Conservation (phyloP, 805 yeast species). For the Cyberlindnera veronae region DNA sequence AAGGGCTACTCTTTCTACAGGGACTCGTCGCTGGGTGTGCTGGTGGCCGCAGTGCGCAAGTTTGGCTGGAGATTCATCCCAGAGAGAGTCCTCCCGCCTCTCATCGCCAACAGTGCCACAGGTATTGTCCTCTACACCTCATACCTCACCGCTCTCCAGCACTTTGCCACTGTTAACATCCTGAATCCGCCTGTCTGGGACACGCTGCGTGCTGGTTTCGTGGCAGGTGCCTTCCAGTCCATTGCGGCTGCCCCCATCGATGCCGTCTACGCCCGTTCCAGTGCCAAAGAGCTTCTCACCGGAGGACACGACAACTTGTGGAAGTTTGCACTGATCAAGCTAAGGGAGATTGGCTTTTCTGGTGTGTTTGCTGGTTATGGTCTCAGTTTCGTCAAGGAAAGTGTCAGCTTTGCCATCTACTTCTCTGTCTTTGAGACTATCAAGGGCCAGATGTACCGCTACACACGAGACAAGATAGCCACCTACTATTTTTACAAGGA, state of each 20-base stretch:
- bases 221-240: slow-evolving; percentile 88
- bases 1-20: slow-evolving; percentile 43
- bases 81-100: slow-evolving; percentile 75
- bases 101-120: slow-evolving; percentile 83
- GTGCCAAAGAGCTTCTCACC: slow-evolving; percentile 66
- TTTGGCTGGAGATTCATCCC: slow-evolving; percentile 90
- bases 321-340: slow-evolving; percentile 67
- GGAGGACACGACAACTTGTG: slow-evolving; percentile 71
- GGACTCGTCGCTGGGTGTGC: slow-evolving; percentile 75
- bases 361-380: slow-evolving; percentile 91
- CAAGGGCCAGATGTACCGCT: slow-evolving; percentile 61
- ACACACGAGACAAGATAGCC: slow-evolving; percentile 43
- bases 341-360: slow-evolving; percentile 67
- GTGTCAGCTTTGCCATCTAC: slow-evolving; percentile 78
- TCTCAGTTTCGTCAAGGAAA: slow-evolving; percentile 75
- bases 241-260: slow-evolving; percentile 91
- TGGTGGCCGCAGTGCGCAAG: slow-evolving; percentile 62
- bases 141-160: slow-evolving; percentile 55
- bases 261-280: slow-evolving; percentile 81
- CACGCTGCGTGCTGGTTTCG: slow-evolving; percentile 71
- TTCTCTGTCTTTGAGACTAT: slow-evolving; percentile 77
- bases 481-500: slow-evolving; percentile 41
- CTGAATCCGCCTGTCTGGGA: slow-evolving; percentile 39
- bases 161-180: slow-evolving; percentile 27
- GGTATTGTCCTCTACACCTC: slow-evolving; percentile 85